Evolutionary conservation across 805 yeast genomes (phyloP).

Genomic region (Ogataea pignaliae): DNA sequence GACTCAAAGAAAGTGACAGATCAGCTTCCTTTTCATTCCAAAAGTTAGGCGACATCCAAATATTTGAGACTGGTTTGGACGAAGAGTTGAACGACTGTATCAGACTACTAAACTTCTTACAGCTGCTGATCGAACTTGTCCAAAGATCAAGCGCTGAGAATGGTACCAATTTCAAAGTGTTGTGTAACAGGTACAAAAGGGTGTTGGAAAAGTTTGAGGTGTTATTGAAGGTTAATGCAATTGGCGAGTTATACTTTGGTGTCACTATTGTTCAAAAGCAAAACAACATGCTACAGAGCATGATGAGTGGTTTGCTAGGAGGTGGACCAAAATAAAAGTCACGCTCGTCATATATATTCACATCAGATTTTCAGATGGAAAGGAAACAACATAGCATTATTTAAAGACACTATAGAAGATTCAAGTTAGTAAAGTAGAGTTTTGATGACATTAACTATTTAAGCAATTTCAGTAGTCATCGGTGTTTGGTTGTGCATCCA

Average conservation of each 20-base stretch:
- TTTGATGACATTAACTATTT: too few relatives aligned
- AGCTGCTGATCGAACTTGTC: constrained; percentile 57
- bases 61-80: constrained; percentile 29
- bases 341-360: neutral
- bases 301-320: constrained; percentile 70
- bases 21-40: constrained; percentile 12
- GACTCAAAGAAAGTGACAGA: constrained; percentile 23
- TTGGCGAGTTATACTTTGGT: constrained; percentile 28
- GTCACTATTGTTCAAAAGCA: constrained; percentile 40
- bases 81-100: constrained; percentile 25
- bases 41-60: constrained; percentile 17
- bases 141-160: constrained; percentile 39
- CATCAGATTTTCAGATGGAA: too few relatives aligned
- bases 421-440: too few relatives aligned
- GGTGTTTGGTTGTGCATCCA: constrained; percentile 25
- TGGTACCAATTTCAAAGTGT: constrained; percentile 35
- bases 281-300: constrained; percentile 55
- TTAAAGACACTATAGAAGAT: too few relatives aligned
- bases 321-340: constrained; percentile 28
- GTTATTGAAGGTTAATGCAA: constrained; percentile 21
- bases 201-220: constrained; percentile 18
- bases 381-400: too few relatives aligned
- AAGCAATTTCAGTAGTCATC: constrained; percentile 23
- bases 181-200: constrained; percentile 38
- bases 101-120: constrained; percentile 62